Evolutionary conservation across 23 red algal species (phyloP).

Genomic region (Cyanidioschyzon merolae): DNA sequence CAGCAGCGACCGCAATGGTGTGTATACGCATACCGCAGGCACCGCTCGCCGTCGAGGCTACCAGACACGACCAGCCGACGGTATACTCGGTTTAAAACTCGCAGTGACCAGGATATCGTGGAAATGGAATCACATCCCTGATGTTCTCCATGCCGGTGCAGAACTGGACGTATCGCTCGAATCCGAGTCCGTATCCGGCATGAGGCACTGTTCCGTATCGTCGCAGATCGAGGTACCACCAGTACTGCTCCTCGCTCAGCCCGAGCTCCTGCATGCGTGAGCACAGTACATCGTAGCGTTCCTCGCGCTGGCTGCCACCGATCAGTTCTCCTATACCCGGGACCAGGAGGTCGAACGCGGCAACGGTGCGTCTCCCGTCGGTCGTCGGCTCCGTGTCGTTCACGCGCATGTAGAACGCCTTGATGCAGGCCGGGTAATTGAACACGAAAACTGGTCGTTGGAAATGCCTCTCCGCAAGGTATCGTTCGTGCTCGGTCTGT

Average conservation of each 20-base stretch:
- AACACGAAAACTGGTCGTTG: slow-evolving; percentile 91
- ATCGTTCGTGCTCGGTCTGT: slow-evolving; percentile 92
- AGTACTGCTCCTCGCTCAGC: slow-evolving; percentile 55
- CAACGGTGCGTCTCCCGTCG: slow-evolving; percentile 34
- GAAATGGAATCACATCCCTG: slow-evolving; percentile 95
- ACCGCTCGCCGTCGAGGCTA: too few species aligned
- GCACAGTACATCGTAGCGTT: slow-evolving; percentile 55
- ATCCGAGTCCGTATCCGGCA: slow-evolving; percentile 92
- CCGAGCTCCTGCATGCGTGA: slow-evolving; percentile 50
- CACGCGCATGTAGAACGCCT: slow-evolving; percentile 94
- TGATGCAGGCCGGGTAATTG: slow-evolving; percentile 84
- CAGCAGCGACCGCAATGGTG: too few species aligned
- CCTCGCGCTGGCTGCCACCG: slow-evolving; percentile 82
- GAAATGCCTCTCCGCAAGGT: slow-evolving; percentile 80
- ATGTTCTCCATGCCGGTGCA: slow-evolving; percentile 97
- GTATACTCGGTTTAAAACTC: slow-evolving; percentile 92
- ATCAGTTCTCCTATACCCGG: slow-evolving; percentile 93
- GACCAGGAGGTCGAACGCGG: slow-evolving; percentile 86
- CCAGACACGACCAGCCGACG: too few species aligned
- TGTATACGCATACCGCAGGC: too few species aligned
- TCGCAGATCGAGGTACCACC: slow-evolving; percentile 96
- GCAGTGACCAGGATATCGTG: slow-evolving; percentile 68
- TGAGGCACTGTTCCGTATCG: slow-evolving; percentile 82
- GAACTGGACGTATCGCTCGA: slow-evolving; percentile 94
- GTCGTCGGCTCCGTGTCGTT: slow-evolving; percentile 59